Evolutionary conservation across 345 rosid genomes (phyloP).

Genomic region (thale cress (Arabidopsis thaliana)): DNA sequence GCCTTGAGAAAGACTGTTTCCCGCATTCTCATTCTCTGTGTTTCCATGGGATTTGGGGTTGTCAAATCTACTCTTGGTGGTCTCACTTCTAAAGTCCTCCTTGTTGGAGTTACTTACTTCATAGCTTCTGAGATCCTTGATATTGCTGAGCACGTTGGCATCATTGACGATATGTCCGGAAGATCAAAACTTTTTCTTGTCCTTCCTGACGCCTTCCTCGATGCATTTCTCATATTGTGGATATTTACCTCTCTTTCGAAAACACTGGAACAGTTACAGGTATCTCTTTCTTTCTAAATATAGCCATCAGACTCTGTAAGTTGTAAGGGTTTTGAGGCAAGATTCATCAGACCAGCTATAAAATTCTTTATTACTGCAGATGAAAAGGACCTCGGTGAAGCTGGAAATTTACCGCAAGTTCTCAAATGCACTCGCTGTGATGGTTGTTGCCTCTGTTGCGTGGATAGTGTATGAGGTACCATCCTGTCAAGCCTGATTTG

Average conservation of each 20-base stretch:
- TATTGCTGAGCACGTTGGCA: constrained; percentile 89
- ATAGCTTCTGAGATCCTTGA: constrained; percentile 89
- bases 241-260: constrained; percentile 86
- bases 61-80: constrained; percentile 98
- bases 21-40: constrained; percentile 76
- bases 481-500: constrained; percentile 25
- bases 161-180: constrained; percentile 85
- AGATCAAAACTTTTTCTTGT: constrained; percentile 86
- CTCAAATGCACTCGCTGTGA: constrained; percentile 81
- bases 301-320: constrained; percentile 16
- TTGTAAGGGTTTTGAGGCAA: constrained; percentile 12
- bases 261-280: constrained; percentile 92
- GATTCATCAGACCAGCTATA: constrained; percentile 11
- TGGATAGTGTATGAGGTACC: constrained; percentile 94
- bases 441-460: constrained; percentile 84
- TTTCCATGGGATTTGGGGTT: constrained; percentile 98
- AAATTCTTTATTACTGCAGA: constrained; percentile 47
- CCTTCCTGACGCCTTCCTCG: constrained; percentile 91
- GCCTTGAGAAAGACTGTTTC: constrained; percentile 77
- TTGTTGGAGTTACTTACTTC: constrained; percentile 85
- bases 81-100: constrained; percentile 92
- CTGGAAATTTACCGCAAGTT: constrained; percentile 94
- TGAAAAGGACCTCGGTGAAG: constrained; percentile 81
- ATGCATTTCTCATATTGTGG: constrained; percentile 95
- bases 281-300: constrained; percentile 34